A percentile compares a stretch with the other conserved stretches of the same genome.
phyloP scores from a whole-genome alignment of 352 stramenopile species.

The Chrysophaeum taylorii region DNA sequence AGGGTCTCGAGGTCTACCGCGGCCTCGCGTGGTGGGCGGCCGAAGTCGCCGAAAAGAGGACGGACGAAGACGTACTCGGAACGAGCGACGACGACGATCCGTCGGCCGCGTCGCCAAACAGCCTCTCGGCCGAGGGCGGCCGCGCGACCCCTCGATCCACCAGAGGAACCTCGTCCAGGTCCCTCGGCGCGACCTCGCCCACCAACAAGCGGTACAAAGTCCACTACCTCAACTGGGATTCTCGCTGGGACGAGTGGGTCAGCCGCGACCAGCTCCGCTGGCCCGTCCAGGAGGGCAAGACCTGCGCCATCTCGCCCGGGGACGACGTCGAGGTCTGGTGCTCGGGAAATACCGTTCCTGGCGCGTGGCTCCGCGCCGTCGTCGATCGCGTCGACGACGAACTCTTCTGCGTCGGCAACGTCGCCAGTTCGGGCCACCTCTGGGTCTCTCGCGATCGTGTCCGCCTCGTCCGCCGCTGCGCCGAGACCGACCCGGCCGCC shows the following conservation, averaged over 20 bases:
- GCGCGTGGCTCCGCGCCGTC: slow-evolving; percentile 19
- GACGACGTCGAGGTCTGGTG: slow-evolving; percentile 25
- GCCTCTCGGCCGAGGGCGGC: not conserved
- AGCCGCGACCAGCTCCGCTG: slow-evolving; percentile 32
- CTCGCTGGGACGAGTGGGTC: slow-evolving; percentile 43
- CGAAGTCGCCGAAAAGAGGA: slow-evolving; percentile 31
- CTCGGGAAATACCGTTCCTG: slow-evolving; percentile 19
- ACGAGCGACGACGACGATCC: not conserved
- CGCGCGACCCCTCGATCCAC: not conserved
- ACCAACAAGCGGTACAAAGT: slow-evolving; percentile 30
- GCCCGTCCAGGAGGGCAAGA: slow-evolving; percentile 19
- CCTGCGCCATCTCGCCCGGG: not conserved
- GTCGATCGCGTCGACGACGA: not conserved
- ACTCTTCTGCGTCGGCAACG: slow-evolving; percentile 7
- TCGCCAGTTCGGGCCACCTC: not conserved
- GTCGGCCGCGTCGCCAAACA: not conserved
- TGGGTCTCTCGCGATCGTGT: slow-evolving; percentile 1
- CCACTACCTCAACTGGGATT: slow-evolving; percentile 40
- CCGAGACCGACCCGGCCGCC: too few species aligned
- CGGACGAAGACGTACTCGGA: not conserved
- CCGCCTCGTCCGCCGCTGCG: too few species aligned
- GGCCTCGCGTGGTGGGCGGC: slow-evolving; percentile 39
- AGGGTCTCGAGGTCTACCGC: slow-evolving; percentile 38
- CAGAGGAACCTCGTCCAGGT: too few species aligned
- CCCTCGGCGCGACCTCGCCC: not conserved